Conservation (phyloP, 2,329 filamentous ascomycete genomes). For the Sarocladium brachiariae region DNA sequence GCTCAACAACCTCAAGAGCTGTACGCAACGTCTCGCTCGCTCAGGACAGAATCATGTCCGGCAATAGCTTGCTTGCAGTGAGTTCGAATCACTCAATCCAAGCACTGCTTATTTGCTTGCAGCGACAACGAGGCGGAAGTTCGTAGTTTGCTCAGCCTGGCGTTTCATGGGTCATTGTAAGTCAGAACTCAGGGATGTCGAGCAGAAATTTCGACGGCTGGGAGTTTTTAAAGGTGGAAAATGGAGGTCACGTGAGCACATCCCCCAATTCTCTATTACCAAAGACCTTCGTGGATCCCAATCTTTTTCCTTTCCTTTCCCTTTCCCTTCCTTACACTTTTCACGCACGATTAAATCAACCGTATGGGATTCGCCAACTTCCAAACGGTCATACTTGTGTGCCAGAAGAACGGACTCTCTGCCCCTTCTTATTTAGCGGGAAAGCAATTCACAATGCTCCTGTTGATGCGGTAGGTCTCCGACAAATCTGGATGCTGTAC, state of each 20-base stretch:
- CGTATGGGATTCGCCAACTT: conserved; percentile 43
- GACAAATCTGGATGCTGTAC: neutral
- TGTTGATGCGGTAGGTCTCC: conserved; percentile 8
- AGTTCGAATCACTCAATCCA: conserved; percentile 4
- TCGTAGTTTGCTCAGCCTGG: neutral
- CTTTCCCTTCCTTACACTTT: conserved; percentile 35
- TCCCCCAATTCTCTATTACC: neutral
- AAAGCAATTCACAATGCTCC: neutral
- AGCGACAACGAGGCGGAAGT: neutral
- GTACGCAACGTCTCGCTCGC: neutral
- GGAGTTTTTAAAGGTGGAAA: neutral
- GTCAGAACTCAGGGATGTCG: neutral
- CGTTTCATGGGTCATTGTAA: neutral
- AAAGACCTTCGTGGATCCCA: neutral
- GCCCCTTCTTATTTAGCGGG: conserved; percentile 16
- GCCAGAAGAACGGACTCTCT: conserved; percentile 40
- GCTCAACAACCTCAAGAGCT: neutral
- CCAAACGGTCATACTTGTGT: conserved; percentile 54
- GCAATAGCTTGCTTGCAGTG: neutral
- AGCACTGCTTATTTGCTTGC: neutral
- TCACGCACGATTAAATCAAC: conserved; percentile 56
- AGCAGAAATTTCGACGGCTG: conserved; percentile 1
- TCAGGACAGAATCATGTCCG: neutral
- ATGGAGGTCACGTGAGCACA: neutral
- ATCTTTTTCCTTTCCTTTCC: conserved; percentile 16